These are phyloP conservation scores for Alternaria panax DNA, from an alignment of 2,329 filamentous ascomycete genomes.

Conservation along the genomic window DNA sequence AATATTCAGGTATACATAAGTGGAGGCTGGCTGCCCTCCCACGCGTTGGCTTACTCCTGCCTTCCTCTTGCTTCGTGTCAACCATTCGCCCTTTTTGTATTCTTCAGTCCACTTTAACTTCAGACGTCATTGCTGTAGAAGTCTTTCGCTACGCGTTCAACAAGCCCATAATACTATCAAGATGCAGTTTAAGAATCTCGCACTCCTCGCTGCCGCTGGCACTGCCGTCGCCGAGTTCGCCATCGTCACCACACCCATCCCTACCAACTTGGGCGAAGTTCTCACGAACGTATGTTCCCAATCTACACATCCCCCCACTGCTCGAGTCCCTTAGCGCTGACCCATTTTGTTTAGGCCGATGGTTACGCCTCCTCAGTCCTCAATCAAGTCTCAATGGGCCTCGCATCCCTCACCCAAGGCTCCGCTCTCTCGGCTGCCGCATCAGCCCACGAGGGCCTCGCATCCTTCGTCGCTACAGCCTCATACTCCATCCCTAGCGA, in stretches of 20 bases:
- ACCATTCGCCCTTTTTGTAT: not conserved
- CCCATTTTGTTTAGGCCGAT: slow-evolving; percentile 7
- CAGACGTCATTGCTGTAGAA: not conserved
- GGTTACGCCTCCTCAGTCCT: slow-evolving; percentile 26
- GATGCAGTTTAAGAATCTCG: slow-evolving; percentile 30
- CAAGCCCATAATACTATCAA: not conserved
- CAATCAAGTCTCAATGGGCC: slow-evolving; percentile 17
- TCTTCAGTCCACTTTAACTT: not conserved
- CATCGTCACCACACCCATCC: slow-evolving; percentile 25
- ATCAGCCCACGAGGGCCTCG: slow-evolving; percentile 27
- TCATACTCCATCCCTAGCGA: slow-evolving; percentile 22
- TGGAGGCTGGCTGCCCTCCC: not conserved
- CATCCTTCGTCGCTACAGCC: slow-evolving; percentile 32
- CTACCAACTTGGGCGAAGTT: slow-evolving; percentile 20
- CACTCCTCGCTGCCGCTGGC: slow-evolving; percentile 26
- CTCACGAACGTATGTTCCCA: slow-evolving; percentile 24
- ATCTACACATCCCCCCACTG: not conserved
- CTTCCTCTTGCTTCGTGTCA: not conserved
- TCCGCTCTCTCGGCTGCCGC: slow-evolving; percentile 21
- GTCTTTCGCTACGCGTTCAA: not conserved
- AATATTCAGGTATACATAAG: not conserved
- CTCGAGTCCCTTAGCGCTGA: not conserved
- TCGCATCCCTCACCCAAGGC: slow-evolving; percentile 23
- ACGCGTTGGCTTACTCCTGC: not conserved
- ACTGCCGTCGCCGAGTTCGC: slow-evolving; percentile 32